Conservation (phyloP, 306 rosid genomes). For the Corylus americana region DNA sequence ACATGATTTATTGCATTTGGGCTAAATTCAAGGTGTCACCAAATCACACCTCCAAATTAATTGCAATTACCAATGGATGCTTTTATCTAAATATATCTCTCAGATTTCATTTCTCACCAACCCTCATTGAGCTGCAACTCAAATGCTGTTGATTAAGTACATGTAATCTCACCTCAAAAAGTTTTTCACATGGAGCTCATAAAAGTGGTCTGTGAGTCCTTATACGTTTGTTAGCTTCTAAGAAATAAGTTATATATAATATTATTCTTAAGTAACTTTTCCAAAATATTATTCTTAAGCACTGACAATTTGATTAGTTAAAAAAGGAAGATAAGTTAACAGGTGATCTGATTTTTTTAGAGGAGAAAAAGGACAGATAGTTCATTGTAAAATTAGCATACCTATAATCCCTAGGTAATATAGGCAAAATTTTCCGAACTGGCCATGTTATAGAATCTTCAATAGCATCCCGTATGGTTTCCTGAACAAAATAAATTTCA, state of each 20-base stretch:
- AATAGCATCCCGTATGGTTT: slow-evolving; percentile 84
- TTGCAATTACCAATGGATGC: too few species aligned
- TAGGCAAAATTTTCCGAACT: slow-evolving; percentile 71
- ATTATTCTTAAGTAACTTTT: not conserved
- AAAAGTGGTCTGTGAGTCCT: too few species aligned
- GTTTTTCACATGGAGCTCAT: too few species aligned
- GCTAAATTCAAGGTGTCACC: too few species aligned
- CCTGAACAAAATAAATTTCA: slow-evolving; percentile 45
- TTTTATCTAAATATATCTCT: too few species aligned
- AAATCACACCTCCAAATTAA: too few species aligned
- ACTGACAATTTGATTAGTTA: not conserved
- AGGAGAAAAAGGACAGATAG: slow-evolving; percentile 1
- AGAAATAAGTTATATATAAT: too few species aligned
- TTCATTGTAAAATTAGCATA: slow-evolving; percentile 30
- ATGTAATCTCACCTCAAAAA: too few species aligned
- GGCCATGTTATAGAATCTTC: slow-evolving; percentile 97
- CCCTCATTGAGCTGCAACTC: too few species aligned
- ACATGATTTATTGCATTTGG: not conserved
- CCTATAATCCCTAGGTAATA: slow-evolving; percentile 92
- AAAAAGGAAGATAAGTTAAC: not conserved
- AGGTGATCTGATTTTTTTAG: not conserved
- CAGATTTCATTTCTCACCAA: too few species aligned
- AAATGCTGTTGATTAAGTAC: too few species aligned
- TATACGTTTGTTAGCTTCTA: too few species aligned
- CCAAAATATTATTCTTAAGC: not conserved